Base-by-base conservation (phyloP, 805 yeast species). In the Citeromyces matritensis region DNA sequence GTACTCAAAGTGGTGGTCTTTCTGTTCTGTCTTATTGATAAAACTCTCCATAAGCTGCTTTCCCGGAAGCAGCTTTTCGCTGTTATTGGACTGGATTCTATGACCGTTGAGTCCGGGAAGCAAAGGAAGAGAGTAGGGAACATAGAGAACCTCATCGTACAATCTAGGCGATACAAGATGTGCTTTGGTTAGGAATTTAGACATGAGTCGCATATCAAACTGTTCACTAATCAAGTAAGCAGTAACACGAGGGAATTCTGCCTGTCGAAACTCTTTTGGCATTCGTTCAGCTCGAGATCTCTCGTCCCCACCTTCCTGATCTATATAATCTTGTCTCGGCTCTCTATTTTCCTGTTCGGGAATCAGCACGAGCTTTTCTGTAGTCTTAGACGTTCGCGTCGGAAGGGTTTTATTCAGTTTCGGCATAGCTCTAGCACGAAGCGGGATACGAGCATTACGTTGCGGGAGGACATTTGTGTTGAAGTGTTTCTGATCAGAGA, bases 71-170 rank as follows among this genome's bases (percentile, higher is more conserved):
- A 51, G 51, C 32, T 55, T 55, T 15, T 49, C 51, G 4, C 73
- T 52, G 35, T 67, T 68, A 43, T 80, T 79, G 2, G 91, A 76
- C 47, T 72, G 74, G 9, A 82, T 74, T 33, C 94, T 58, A 42
- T 66, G 78, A 0, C 93, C 85, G 41, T 75, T 78, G 15, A 64
- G 68, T 3, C 96, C 96, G 0, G 95, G 93, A 3, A 84, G 57
- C 17, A 86, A 58, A 0, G 97, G 98, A 26, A 88, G 58, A 19
- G 84, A 68, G 45, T 86, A 88, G 1, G 94, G 94, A 6, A 81
- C 88, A 45, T 86, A 88, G 15, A 91, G 55, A n/a, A 84, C 94
- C 43, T 88, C 96, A 52, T 88, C 95, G 44, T 88, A 88, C 21
- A 80, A 49, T 38, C 96, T 60, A 1, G 95, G 94, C 5, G 81